These are phyloP conservation scores for Acanthamoeba sp. DNA, from an alignment of 208 protist genomes.

Conservation along the genomic window DNA sequence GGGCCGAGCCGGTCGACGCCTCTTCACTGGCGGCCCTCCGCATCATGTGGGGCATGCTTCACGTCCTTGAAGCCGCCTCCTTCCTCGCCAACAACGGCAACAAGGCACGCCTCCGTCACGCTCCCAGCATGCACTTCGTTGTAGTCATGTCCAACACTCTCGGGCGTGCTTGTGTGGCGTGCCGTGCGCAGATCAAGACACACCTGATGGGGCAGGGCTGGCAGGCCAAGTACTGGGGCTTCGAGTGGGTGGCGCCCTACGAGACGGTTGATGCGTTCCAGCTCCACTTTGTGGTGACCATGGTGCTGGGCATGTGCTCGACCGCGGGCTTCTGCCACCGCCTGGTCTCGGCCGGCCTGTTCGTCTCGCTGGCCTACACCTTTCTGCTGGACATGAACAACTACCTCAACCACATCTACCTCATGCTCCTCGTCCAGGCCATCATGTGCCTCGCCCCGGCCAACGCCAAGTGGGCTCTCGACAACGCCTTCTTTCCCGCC, in stretches of 20 bases:
- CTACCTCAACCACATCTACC: conserved; percentile 35
- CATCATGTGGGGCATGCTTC: conserved; percentile 22
- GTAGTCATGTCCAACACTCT: neutral
- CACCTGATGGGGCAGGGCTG: neutral
- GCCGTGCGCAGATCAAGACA: neutral
- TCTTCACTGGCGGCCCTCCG: neutral
- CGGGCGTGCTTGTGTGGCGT: neutral
- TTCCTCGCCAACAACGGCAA: neutral
- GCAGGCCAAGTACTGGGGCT: neutral
- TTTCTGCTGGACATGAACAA: neutral
- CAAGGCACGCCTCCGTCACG: neutral
- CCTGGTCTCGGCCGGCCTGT: neutral
- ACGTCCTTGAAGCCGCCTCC: neutral
- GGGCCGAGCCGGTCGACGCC: neutral
- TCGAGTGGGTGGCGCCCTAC: neutral
- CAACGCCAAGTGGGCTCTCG: neutral
- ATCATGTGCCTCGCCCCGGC: neutral
- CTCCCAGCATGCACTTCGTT: too few relatives aligned
- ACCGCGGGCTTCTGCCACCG: neutral
- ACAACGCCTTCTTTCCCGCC: neutral
- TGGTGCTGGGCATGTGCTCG: neutral
- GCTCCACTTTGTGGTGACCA: neutral
- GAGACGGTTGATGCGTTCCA: neutral
- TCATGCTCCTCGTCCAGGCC: neutral
- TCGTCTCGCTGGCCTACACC: neutral